These are phyloP conservation scores for Malassezia cuniculi DNA, from an alignment of 1,284 basidiomycete genomes.

Conservation along the genomic window DNA sequence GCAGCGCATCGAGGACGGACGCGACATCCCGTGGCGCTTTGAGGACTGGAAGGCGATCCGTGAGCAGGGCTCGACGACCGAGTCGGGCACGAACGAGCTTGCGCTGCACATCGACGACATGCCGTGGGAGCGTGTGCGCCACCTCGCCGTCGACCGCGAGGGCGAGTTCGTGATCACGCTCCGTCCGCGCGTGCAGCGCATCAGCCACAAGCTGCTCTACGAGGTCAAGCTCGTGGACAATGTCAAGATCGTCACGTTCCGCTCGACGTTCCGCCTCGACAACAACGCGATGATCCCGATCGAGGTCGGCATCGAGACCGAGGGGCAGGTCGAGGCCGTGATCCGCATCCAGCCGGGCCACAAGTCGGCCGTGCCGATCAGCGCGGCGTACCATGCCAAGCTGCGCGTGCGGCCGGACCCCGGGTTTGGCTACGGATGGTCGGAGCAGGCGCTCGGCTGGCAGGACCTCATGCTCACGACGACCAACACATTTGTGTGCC, in stretches of 20 bases:
- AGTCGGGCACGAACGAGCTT: slow-evolving; percentile 30
- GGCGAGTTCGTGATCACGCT: slow-evolving; percentile 81
- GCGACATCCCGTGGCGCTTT: slow-evolving; percentile 85
- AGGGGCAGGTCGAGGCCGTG: slow-evolving; percentile 66
- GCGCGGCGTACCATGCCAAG: slow-evolving; percentile 69
- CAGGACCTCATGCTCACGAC: slow-evolving; percentile 69
- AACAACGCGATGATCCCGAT: slow-evolving; percentile 85
- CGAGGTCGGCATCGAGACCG: slow-evolving; percentile 76
- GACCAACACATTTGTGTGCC: slow-evolving; percentile 70
- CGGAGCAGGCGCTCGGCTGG: slow-evolving; percentile 66
- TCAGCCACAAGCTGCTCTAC: slow-evolving; percentile 71
- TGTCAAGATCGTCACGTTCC: slow-evolving; percentile 85
- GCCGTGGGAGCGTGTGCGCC: slow-evolving; percentile 76
- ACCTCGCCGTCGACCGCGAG: slow-evolving; percentile 83
- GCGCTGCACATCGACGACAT: slow-evolving; percentile 62
- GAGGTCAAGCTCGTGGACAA: slow-evolving; percentile 84
- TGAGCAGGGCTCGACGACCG: slow-evolving; percentile 49
- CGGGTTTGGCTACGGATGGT: slow-evolving; percentile 91
- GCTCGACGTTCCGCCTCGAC: slow-evolving; percentile 84
- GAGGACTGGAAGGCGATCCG: slow-evolving; percentile 90
- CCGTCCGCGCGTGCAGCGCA: slow-evolving; percentile 63
- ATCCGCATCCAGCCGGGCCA: slow-evolving; percentile 84
- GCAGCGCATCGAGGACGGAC: slow-evolving; percentile 54
- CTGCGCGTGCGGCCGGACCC: slow-evolving; percentile 85
- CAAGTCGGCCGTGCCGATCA: slow-evolving; percentile 78